Conservation (phyloP, 148 eudicot genomes). For the Chenopodium formosanum region DNA sequence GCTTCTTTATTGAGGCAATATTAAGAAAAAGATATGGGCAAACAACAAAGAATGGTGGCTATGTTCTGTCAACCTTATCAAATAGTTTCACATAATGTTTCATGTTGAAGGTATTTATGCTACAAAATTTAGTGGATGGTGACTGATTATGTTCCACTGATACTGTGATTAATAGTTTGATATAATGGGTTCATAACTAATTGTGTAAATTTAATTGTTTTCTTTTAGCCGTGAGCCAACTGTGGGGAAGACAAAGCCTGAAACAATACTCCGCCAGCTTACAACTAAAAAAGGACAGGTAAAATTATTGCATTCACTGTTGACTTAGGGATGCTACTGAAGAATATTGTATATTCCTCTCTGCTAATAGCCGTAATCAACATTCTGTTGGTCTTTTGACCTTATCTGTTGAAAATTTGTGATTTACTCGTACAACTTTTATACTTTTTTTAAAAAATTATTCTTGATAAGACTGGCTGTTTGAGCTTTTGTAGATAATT, state of each 20-base stretch:
- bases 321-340: background rate
- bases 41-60: background rate
- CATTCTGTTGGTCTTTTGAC: background rate
- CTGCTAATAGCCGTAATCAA: background rate
- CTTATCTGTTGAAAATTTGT: background rate
- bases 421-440: background rate
- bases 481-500: background rate
- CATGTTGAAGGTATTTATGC: background rate
- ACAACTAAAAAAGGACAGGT: constrained; percentile 99
- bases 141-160: background rate
- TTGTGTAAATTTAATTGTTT: constrained; percentile 13
- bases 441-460: background rate
- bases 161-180: background rate
- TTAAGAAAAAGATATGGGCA: background rate
- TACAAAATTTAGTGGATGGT: background rate
- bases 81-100: background rate
- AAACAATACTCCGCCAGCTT: constrained; percentile 93
- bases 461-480: background rate
- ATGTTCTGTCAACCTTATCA: background rate
- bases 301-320: constrained; percentile 12
- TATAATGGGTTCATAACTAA: constrained; percentile 18
- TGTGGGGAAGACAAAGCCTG: constrained; percentile 95
- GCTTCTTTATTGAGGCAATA: background rate
- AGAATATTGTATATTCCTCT: background rate
- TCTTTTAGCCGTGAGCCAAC: constrained; percentile 86